Evolutionary conservation across 2,329 filamentous ascomycete species (phyloP), one percentile per base, ranked within the genome.

Genomic region (Fusarium xyrophilum): DNA sequence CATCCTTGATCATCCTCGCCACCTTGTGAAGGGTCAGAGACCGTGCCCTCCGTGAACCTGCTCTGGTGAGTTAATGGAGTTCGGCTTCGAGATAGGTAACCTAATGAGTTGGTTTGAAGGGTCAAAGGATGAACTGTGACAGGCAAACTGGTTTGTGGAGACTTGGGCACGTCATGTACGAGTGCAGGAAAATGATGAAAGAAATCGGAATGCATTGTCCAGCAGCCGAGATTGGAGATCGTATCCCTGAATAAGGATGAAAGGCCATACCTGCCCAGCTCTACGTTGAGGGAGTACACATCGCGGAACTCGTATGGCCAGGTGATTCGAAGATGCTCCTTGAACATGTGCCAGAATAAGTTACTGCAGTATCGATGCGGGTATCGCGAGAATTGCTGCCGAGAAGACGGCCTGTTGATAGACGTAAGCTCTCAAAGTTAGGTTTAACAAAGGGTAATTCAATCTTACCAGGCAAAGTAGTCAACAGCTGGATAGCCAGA

Each of bases 281-380:
- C 43, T 12, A 28, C 25, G 14, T 46, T 46, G 9, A 46, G 19
- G 19, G 27, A 28, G 21, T 46, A 46, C 9, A 15, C 43, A 21
- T 46, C 43, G 11, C 43, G 43, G 25, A 46, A 46, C 25, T 46
- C 43, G 8, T 46, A 30, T 14, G 43, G 43, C 43, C 43, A 46
- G 5, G 43, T 21, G 13, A 46, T 46, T 4, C 25, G 43, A 19
- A 46, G 27, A 5, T 46, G 25, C 9, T 46, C 43, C 15, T 28
- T 28, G 19, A 46, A 46, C 43, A 46, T 46, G 7, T 46, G 43
- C 43, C 43, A 46, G 10, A 46, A 46, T 6, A 46, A 8, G 19
- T 46, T 46, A 12, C 43, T 46, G 5, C 43, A 46, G 27, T 46
- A 46, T 28, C 43, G 25, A 15, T 46, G 25, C 9, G 43, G 43